These are phyloP conservation scores for Apium graveolens DNA, from an alignment of 129 eudicot species.

Conservation along the genomic window DNA sequence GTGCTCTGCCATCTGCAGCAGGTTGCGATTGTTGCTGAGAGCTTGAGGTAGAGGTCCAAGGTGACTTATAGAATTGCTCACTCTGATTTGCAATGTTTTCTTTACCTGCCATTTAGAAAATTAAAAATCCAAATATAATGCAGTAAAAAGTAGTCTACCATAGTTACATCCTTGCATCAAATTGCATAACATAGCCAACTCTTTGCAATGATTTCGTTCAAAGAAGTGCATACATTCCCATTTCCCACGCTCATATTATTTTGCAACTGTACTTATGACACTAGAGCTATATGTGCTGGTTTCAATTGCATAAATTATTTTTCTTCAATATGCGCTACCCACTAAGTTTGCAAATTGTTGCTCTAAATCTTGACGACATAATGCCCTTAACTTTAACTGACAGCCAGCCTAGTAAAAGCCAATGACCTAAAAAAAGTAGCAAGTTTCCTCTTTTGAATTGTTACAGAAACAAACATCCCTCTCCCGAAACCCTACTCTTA, in stretches of 20 bases:
- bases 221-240: neutral
- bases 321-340: neutral
- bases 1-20: conserved; percentile 35
- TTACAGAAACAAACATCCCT: neutral
- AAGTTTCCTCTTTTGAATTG: neutral
- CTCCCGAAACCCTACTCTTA: neutral
- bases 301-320: neutral
- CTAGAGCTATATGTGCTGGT: neutral
- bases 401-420: neutral
- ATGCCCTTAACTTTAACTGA: neutral
- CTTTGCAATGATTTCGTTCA: neutral
- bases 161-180: conserved; percentile 2
- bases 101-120: conserved; percentile 48
- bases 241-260: too few species aligned
- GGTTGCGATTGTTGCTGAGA: conserved; percentile 43
- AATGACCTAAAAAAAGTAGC: neutral
- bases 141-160: neutral
- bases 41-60: conserved; percentile 36
- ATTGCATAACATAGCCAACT: neutral
- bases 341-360: neutral
- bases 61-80: conserved; percentile 38
- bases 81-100: conserved; percentile 44
- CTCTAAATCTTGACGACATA: neutral
- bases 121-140: conserved; percentile 27
- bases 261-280: neutral